These are phyloP conservation scores for Quercus agrifolia DNA, from an alignment of 306 rosid genomes.

Conservation along the genomic window DNA sequence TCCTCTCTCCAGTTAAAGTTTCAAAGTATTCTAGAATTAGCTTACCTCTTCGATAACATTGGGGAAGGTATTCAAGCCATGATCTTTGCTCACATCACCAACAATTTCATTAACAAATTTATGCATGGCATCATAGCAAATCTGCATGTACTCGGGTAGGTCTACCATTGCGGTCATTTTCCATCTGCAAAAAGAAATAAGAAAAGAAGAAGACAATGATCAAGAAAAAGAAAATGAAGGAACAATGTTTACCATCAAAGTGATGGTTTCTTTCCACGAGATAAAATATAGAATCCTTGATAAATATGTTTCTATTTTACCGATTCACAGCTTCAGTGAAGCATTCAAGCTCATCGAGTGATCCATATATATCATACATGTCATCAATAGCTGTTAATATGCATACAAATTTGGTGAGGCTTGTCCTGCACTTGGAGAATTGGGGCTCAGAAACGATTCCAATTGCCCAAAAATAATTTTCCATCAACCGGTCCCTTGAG, in stretches of 20 bases:
- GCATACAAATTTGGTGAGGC: slow-evolving; percentile 35
- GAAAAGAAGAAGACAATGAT: too few relatives aligned
- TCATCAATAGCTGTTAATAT: slow-evolving; percentile 28
- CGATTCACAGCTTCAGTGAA: slow-evolving; percentile 19
- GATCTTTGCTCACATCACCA: neutral
- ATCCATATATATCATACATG: slow-evolving; percentile 33
- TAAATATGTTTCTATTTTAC: neutral
- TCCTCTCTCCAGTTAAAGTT: neutral
- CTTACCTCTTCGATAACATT: slow-evolving; percentile 19
- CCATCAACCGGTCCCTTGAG: slow-evolving; percentile 30
- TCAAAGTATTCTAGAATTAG: neutral
- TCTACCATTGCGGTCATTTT: slow-evolving; percentile 7
- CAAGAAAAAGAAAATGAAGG: neutral
- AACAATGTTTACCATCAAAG: neutral
- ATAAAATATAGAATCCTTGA: neutral
- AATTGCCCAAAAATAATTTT: slow-evolving; percentile 31
- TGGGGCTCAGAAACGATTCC: slow-evolving; percentile 24
- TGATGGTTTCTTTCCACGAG: neutral
- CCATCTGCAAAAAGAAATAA: slow-evolving; percentile 15
- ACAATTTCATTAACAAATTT: slow-evolving; percentile 22
- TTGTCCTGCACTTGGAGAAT: slow-evolving; percentile 28
- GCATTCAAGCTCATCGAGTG: slow-evolving; percentile 27
- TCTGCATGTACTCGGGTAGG: slow-evolving; percentile 30
- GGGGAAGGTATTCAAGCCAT: neutral
- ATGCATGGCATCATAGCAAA: slow-evolving; percentile 20